Base-by-base conservation (phyloP, 148 eudicot genomes). In the Amaranthus hypochondriacus region DNA sequence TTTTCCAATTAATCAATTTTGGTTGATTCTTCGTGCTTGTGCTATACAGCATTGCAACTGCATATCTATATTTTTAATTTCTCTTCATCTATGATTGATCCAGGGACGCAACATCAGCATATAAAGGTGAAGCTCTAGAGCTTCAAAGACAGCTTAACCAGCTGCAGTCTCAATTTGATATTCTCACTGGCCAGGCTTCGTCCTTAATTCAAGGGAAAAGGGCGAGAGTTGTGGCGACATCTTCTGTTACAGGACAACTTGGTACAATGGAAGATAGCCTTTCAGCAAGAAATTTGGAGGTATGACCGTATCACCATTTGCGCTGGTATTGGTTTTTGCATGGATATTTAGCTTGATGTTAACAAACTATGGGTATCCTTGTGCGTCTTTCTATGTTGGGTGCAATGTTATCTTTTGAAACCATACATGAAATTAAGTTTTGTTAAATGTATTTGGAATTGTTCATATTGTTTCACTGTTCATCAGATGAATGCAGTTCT, bases 401-500 rank as follows among this genome's bases (percentile, higher is more conserved):
- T 44, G 54, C 52, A 46, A 50, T 28, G 42, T 52, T 9, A 56
- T 49, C 56, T 54, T 1, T 51, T 39, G 44, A 70, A 67, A 66
- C 10, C 28, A 53, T 43, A 4, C 49, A 10, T 64, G 44, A n/a
- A 6, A 43, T 4, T 14, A 7, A 53, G 52, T 49, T 18, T 62
- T 70, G 4, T 56, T 46, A 70, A 63, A 63, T 21, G 56, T 67
- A 21, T 71, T 48, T 71, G 64, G 74, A 55, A 46, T 21, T 74
- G 81, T 68, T 73, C 71, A 73, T 75, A 39, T 52, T 46, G 66
- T 87, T 78, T 79, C 75, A 76, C 81, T 83, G 60, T 72, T 58
- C 44, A 47, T 74, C 77, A 95, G 99, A 95, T 95, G 97, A 92
- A 92, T 83, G 89, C 93, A 75, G 99, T 90, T 85, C 99, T 95